A percentile compares a stretch with the other conserved stretches of the same genome.
phyloP scores from a whole-genome alignment of 805 yeast species.

The Candida arabinofermentans region DNA sequence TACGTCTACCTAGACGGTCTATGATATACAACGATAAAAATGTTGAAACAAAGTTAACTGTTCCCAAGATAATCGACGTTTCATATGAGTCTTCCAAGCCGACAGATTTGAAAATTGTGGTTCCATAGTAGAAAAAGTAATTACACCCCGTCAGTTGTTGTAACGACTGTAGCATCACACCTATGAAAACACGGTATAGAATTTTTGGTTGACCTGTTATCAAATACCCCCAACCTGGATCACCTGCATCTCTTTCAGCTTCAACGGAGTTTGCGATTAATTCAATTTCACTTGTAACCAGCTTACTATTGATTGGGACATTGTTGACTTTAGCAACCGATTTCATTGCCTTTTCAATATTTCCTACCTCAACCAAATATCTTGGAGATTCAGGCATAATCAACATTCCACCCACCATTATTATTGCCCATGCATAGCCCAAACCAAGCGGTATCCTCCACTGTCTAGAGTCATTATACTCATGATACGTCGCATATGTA shows the following conservation, averaged over 20 bases:
- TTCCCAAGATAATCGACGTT: constrained; percentile 55
- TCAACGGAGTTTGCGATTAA: constrained; percentile 57
- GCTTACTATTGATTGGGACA: constrained; percentile 47
- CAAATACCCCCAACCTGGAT: constrained; percentile 61
- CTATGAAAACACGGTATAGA: constrained; percentile 49
- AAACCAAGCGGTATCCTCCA: constrained; percentile 64
- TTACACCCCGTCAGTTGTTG: constrained; percentile 63
- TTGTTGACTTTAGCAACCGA: constrained; percentile 59
- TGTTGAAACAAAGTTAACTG: constrained; percentile 53
- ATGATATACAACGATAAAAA: constrained; percentile 48
- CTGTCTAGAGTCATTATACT: constrained; percentile 45
- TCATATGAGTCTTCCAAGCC: constrained; percentile 53
- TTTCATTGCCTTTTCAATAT: constrained; percentile 47
- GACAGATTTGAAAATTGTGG: constrained; percentile 55
- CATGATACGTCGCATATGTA: constrained; percentile 56
- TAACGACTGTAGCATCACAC: constrained; percentile 54
- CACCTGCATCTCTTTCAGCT: constrained; percentile 57
- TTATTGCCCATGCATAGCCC: constrained; percentile 48
- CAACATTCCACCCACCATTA: constrained; percentile 46
- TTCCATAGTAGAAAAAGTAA: constrained; percentile 64
- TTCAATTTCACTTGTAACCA: constrained; percentile 49
- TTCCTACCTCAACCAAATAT: constrained; percentile 48
- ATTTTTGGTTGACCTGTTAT: constrained; percentile 62
- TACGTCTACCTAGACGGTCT: constrained; percentile 51
- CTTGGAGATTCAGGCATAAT: constrained; percentile 71